These are phyloP conservation scores for Monosporascus sp. DNA, from an alignment of 2,329 filamentous ascomycete species.

Conservation along the genomic window DNA sequence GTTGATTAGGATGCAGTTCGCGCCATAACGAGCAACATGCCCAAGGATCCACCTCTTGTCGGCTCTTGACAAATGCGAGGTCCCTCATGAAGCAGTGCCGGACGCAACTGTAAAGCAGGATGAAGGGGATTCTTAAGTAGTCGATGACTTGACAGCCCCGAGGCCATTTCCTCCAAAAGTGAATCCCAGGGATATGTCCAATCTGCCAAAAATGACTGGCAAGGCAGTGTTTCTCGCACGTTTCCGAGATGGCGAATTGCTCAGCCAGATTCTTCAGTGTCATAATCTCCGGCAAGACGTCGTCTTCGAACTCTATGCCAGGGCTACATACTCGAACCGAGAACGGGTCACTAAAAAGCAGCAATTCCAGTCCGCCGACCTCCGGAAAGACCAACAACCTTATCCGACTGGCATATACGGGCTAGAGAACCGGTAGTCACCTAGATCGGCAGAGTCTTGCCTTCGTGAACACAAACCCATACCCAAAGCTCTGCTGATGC, in stretches of 20 bases:
- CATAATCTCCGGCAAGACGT: constrained; percentile 30
- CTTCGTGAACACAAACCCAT: constrained; percentile 15
- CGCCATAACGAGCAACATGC: constrained; percentile 8
- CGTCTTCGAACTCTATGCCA: constrained; percentile 59
- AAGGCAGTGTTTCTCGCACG: constrained; percentile 49
- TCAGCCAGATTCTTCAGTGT: constrained; percentile 37
- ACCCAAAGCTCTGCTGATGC: constrained; percentile 21
- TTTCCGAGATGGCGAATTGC: constrained; percentile 59
- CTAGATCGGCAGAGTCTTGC: constrained; percentile 20
- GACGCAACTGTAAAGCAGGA: background rate
- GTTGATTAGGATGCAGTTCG: constrained; percentile 36
- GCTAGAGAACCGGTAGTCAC: constrained; percentile 21
- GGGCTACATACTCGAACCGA: constrained; percentile 52
- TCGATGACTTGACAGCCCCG: constrained; percentile 10
- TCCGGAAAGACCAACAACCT: constrained; percentile 55
- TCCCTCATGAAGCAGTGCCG: background rate
- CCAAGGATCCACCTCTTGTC: constrained; percentile 6
- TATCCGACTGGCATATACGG: constrained; percentile 29
- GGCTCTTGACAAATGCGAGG: background rate
- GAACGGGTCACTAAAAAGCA: constrained; percentile 47
- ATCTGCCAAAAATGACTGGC: constrained; percentile 46
- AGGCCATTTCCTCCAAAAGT: constrained; percentile 48
- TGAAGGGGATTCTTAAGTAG: background rate
- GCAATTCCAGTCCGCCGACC: constrained; percentile 58
- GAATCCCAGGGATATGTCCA: constrained; percentile 43